Conservation (phyloP, 306 rosid species). For the Vigna nakashimae region DNA sequence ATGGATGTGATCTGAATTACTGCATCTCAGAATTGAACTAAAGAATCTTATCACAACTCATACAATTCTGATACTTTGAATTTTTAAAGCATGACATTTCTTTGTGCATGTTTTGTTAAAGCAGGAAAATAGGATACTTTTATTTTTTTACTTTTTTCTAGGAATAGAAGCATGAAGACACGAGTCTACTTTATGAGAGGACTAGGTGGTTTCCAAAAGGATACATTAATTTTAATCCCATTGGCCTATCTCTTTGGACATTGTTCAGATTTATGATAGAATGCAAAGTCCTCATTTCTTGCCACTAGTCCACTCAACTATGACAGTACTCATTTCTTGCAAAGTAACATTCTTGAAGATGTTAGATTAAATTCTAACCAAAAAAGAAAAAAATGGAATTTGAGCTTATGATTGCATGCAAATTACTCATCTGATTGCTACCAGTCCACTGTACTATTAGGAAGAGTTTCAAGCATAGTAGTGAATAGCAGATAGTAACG, state of each 20-base stretch:
- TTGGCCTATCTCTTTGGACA: background rate
- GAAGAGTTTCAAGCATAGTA: too few relatives aligned
- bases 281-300: background rate
- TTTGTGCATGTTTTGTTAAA: slow-evolving; percentile 17
- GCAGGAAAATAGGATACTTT: slow-evolving; percentile 13
- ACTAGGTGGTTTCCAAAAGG: slow-evolving; percentile 4
- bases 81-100: slow-evolving; percentile 21
- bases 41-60: background rate
- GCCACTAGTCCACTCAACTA: too few relatives aligned
- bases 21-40: background rate
- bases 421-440: too few relatives aligned
- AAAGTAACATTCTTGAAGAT: background rate
- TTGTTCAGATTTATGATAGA: background rate
- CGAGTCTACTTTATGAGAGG: background rate
- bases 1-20: background rate
- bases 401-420: too few relatives aligned
- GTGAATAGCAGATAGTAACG: too few relatives aligned
- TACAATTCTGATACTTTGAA: background rate
- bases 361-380: slow-evolving; percentile 14
- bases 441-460: too few relatives aligned
- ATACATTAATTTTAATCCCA: background rate
- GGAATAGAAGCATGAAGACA: background rate
- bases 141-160: background rate
- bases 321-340: too few relatives aligned
- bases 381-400: background rate